These are phyloP conservation scores for Hypomontagnella submonticulosa DNA, from an alignment of 495 filamentous ascomycete genomes.

Conservation along the genomic window DNA sequence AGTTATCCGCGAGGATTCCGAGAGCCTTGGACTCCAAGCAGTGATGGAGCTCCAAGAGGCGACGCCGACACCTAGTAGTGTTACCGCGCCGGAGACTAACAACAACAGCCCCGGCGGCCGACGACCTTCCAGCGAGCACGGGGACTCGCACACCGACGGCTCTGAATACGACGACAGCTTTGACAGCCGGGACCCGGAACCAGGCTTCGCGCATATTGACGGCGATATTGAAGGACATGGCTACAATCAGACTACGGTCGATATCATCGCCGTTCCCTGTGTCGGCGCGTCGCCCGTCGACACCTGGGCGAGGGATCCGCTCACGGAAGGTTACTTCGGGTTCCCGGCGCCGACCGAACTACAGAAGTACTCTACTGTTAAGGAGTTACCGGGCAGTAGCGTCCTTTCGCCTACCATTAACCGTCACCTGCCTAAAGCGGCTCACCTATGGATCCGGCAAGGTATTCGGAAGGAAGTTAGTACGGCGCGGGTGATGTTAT, in stretches of 20 bases:
- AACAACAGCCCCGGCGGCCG: slow-evolving; percentile 8
- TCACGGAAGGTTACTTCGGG: slow-evolving; percentile 50
- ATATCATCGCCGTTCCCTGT: slow-evolving; percentile 60
- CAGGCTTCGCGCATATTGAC: slow-evolving; percentile 55
- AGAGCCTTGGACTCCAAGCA: slow-evolving; percentile 12
- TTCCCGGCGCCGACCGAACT: slow-evolving; percentile 38
- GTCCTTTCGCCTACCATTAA: slow-evolving; percentile 48
- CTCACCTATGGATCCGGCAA: slow-evolving; percentile 54
- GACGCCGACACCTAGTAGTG: background rate
- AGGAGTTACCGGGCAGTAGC: slow-evolving; percentile 43
- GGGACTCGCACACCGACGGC: slow-evolving; percentile 16
- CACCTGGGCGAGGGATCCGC: slow-evolving; percentile 55
- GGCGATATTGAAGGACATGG: slow-evolving; percentile 55
- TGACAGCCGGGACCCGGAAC: slow-evolving; percentile 39
- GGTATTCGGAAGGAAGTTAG: slow-evolving; percentile 52
- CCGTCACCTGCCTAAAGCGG: slow-evolving; percentile 43
- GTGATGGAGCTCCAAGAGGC: slow-evolving; percentile 32
- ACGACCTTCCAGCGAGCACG: slow-evolving; percentile 2
- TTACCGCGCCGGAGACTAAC: slow-evolving; percentile 13
- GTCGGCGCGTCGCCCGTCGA: slow-evolving; percentile 57
- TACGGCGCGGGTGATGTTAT: slow-evolving; percentile 64
- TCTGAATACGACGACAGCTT: slow-evolving; percentile 26
- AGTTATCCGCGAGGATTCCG: slow-evolving; percentile 19
- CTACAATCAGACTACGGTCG: slow-evolving; percentile 59
- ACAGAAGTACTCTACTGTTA: slow-evolving; percentile 42